Conservation (phyloP, 306 rosid species). For the Trifolium subterraneum region DNA sequence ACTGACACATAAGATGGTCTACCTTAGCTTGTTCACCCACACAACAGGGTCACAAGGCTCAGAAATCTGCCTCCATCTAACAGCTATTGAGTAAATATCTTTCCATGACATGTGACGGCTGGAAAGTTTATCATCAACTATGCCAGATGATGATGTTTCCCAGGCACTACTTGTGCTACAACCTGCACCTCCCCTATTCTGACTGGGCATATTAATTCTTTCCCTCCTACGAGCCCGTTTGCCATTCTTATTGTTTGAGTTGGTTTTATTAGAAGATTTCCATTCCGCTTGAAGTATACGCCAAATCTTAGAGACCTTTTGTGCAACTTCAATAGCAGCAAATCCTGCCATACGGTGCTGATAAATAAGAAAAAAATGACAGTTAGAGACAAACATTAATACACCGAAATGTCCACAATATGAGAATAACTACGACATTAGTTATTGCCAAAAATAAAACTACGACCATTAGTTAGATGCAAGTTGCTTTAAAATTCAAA, state of each 20-base stretch:
- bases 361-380: constrained; percentile 48
- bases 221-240: constrained; percentile 86
- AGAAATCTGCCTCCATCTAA: constrained; percentile 91
- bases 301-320: constrained; percentile 94
- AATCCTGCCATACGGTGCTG: constrained; percentile 99
- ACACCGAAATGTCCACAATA: constrained; percentile 13
- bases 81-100: constrained; percentile 80
- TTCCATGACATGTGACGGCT: constrained; percentile 76
- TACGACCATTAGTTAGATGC: constrained; percentile 25
- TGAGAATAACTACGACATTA: constrained; percentile 17
- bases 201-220: constrained; percentile 74
- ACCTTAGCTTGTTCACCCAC: constrained; percentile 97
- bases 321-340: constrained; percentile 96
- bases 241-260: constrained; percentile 61
- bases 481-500: constrained; percentile 15
- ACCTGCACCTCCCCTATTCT: constrained; percentile 97
- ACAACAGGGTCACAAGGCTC: constrained; percentile 95
- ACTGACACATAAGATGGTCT: constrained; percentile 13
- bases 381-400: constrained; percentile 11
- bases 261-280: constrained; percentile 74
- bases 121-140: constrained; percentile 68
- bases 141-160: constrained; percentile 60
- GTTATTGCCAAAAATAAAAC: not conserved
- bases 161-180: constrained; percentile 82
- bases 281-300: constrained; percentile 78